Conservation (phyloP, 371 early-diverging fungal species). For the Parasitella parasitica region DNA sequence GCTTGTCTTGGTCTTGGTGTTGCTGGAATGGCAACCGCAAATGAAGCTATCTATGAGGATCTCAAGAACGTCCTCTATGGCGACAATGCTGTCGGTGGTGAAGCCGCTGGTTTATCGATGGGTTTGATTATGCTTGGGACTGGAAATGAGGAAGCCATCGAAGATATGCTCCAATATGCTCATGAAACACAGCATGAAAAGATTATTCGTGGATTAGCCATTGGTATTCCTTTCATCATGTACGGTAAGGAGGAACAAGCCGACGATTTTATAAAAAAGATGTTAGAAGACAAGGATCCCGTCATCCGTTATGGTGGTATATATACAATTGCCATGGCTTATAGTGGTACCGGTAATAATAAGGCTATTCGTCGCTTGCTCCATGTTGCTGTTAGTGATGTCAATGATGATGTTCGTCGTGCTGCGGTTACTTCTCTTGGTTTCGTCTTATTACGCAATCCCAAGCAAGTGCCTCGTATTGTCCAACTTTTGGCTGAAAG, state of each 20-base stretch:
- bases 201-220: slow-evolving; percentile 93
- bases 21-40: slow-evolving; percentile 94
- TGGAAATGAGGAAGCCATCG: slow-evolving; percentile 76
- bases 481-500: slow-evolving; percentile 97
- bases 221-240: slow-evolving; percentile 94
- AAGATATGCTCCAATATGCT: slow-evolving; percentile 95
- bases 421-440: slow-evolving; percentile 98
- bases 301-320: slow-evolving; percentile 95
- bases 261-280: slow-evolving; percentile 80
- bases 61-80: slow-evolving; percentile 86
- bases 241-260: slow-evolving; percentile 94
- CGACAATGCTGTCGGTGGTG: slow-evolving; percentile 96
- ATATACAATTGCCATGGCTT: slow-evolving; percentile 96
- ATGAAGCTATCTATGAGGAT: slow-evolving; percentile 83
- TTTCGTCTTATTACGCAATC: slow-evolving; percentile 89
- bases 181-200: slow-evolving; percentile 98
- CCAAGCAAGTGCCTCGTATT: slow-evolving; percentile 93
- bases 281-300: slow-evolving; percentile 91
- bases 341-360: slow-evolving; percentile 97
- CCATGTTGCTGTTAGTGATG: slow-evolving; percentile 97
- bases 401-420: slow-evolving; percentile 98
- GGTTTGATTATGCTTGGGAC: slow-evolving; percentile 97
- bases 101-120: slow-evolving; percentile 97
- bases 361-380: slow-evolving; percentile 91
- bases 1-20: slow-evolving; percentile 97